Base-by-base conservation (phyloP, 495 filamentous ascomycete genomes). In the Hypoxylon fuscum region DNA sequence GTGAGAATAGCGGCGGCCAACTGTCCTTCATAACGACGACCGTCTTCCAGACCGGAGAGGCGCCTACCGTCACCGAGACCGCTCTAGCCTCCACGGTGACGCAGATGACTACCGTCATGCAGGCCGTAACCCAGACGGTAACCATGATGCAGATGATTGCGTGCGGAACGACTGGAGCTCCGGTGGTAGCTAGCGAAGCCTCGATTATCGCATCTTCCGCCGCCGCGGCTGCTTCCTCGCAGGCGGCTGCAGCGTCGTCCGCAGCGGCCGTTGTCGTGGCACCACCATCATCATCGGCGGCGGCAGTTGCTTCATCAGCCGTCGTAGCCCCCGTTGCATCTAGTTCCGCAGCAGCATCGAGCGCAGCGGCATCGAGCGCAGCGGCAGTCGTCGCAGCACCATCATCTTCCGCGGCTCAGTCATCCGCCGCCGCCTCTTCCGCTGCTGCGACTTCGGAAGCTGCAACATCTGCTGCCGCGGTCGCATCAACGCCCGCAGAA, bases 11-110 rank as follows among this genome's bases (percentile, higher is more conserved):
- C 3, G 42, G 47, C 25, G 46, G 62, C 15, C 74, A 76, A 55
- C 61, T 77, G 3, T 75, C 76, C 2, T 72, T 77, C 55, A 20
- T 77, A 9, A 78, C 75, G 17, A 72, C 64, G n/a, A 77, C 74
- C 12, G 62, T 75, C 22, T 74, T 70, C 51, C 69, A 37, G 5
- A 70, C 68, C 20, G 77, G 74, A 44, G 14, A 48, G 17, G 62
- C 66, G 22, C 66, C 70, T 7, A 78, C 77, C 9, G 68, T 76
- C 27, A 81, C 77, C 40, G 68, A 77, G 56, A 79, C 77, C 2
- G 76, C 74, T 1, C 62, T 76, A 15, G 72, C 74, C 11, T 68
- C 68, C 7, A 79, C 76, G 18, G 61, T 71, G 4, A 71, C 68
- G 11, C 52, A 70, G 18, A 1, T 61, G 12, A 25, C 55, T 27